Conservation (phyloP, 208 protist genomes). For the Acanthamoeba culbertsoni region DNA sequence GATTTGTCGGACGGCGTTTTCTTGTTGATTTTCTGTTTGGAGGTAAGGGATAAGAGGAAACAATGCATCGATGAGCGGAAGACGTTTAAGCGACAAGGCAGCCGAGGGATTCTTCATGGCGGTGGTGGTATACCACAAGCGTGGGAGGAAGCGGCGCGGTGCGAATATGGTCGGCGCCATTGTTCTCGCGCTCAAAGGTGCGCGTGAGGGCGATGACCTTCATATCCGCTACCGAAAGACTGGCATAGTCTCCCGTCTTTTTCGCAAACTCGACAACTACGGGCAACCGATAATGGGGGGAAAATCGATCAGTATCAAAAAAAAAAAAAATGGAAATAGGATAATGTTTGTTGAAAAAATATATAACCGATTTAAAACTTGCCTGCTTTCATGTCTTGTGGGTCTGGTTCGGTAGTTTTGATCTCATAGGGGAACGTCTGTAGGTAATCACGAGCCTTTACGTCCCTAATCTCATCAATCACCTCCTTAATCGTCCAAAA, state of each 20-base stretch:
- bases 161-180: slow-evolving; percentile 55
- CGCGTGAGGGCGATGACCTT: slow-evolving; percentile 67
- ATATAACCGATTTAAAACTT: no score
- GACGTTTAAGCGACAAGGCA: no score
- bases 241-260: slow-evolving; percentile 64
- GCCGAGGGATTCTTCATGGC: no score
- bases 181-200: slow-evolving; percentile 56
- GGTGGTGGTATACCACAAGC: not conserved
- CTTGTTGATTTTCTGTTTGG: no score
- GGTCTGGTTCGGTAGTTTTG: not conserved
- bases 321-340: not conserved
- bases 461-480: slow-evolving; percentile 53
- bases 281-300: no score
- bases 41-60: no score
- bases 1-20: no score
- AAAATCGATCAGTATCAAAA: no score
- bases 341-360: no score
- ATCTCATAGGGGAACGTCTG: slow-evolving; percentile 41
- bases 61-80: no score
- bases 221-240: slow-evolving; percentile 60
- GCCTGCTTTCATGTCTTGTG: not conserved
- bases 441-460: slow-evolving; percentile 7
- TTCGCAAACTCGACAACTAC: slow-evolving; percentile 63
- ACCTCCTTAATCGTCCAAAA: slow-evolving; percentile 61
- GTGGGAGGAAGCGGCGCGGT: not conserved